Evolutionary conservation across 2,329 filamentous ascomycete genomes (phyloP).

Genomic region (Penicillium sp.): DNA sequence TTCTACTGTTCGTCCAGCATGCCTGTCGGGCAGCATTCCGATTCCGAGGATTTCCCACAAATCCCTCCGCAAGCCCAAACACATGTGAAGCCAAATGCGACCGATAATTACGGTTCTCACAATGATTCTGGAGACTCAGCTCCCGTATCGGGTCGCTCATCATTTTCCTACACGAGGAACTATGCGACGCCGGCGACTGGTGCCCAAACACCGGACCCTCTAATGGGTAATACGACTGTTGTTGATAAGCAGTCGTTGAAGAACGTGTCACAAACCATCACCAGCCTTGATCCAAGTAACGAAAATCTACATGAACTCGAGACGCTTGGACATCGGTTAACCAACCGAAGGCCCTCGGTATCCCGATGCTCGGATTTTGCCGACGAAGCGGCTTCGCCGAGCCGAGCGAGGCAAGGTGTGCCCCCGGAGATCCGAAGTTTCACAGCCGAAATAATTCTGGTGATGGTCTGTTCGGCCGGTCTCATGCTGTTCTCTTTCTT

Average conservation of each 20-base stretch:
- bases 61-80: constrained; percentile 5
- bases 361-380: constrained; percentile 7
- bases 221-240: constrained; percentile 17
- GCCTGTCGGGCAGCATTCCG: constrained; percentile 9
- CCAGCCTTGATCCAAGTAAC: constrained; percentile 3
- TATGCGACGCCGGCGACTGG: constrained; percentile 28
- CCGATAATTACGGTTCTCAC: neutral
- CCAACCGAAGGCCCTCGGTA: constrained; percentile 19
- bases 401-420: constrained; percentile 30
- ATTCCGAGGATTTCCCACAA: constrained; percentile 7
- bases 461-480: constrained; percentile 45
- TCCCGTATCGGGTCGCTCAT: constrained; percentile 18
- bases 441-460: constrained; percentile 41
- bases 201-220: constrained; percentile 29
- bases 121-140: constrained; percentile 8
- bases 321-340: constrained; percentile 12
- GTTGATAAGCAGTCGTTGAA: constrained; percentile 18
- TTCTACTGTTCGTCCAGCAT: constrained; percentile 5
- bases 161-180: constrained; percentile 17
- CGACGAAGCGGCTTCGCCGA: constrained; percentile 22
- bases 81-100: constrained; percentile 1
- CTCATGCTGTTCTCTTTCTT: constrained; percentile 47
- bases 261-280: constrained; percentile 19
- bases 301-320: constrained; percentile 17
- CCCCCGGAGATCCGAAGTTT: constrained; percentile 44